Percentiles rank a stretch among this genome's conserved stretches.
These are phyloP conservation scores for Exophiala mesophila DNA, from an alignment of 2,329 filamentous ascomycete species.

Conservation along the genomic window DNA sequence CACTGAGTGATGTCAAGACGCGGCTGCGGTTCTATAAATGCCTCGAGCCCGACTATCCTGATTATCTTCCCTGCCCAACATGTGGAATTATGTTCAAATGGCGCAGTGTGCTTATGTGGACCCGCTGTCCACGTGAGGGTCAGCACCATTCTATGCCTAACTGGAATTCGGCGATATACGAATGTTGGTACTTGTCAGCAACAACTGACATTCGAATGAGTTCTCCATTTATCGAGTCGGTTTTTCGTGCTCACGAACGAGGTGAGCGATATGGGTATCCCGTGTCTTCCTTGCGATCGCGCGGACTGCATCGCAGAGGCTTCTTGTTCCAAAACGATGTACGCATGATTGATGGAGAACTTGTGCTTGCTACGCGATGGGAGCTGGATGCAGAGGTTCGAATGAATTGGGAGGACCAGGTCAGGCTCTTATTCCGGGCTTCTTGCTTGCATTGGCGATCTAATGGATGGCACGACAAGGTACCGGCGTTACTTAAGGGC, in stretches of 20 bases:
- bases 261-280: conserved; percentile 11
- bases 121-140: conserved; percentile 17
- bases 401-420: too few relatives aligned
- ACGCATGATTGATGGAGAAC: conserved; percentile 16
- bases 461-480: too few relatives aligned
- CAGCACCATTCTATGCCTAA: too few relatives aligned
- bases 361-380: conserved; percentile 14
- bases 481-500: too few relatives aligned
- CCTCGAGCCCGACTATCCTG: conserved; percentile 17
- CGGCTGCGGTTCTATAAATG: conserved; percentile 14
- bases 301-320: conserved; percentile 1
- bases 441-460: background rate
- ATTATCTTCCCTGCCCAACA: conserved; percentile 17
- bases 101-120: conserved; percentile 7
- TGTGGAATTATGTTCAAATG: conserved; percentile 16
- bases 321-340: conserved; percentile 8
- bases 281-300: conserved; percentile 10
- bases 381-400: background rate
- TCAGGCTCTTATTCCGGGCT: background rate
- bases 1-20: conserved; percentile 7
- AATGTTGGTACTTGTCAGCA: background rate
- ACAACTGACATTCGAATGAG: too few relatives aligned
- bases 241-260: conserved; percentile 17
- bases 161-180: too few relatives aligned
- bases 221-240: conserved; percentile 13